Conservation (phyloP, 1,139 yeast genomes). For the Yamadazyma dendronema region DNA sequence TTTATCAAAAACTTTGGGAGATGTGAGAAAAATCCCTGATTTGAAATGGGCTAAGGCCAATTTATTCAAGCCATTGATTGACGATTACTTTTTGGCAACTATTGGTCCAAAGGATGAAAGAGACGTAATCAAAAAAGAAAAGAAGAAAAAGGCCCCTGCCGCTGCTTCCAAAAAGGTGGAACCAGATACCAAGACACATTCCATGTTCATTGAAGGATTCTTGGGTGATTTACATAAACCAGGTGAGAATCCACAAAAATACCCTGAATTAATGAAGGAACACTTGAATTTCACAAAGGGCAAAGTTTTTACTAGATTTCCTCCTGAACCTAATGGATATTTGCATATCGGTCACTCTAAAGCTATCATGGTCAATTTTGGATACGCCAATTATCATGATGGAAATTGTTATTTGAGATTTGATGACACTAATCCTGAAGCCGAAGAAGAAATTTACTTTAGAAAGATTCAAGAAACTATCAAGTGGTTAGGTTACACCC, state of each 20-base stretch:
- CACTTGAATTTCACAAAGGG: constrained; percentile 81
- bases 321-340: constrained; percentile 98
- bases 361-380: constrained; percentile 96
- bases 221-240: constrained; percentile 93
- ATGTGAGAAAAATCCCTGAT: constrained; percentile 66
- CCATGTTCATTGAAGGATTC: constrained; percentile 95
- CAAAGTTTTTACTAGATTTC: constrained; percentile 88
- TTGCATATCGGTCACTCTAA: constrained; percentile 97
- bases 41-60: constrained; percentile 93
- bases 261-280: constrained; percentile 76
- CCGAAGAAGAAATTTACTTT: constrained; percentile 92
- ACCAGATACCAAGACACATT: constrained; percentile 46
- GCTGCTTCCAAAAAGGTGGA: constrained; percentile 21
- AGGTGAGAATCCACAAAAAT: constrained; percentile 90
- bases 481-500: constrained; percentile 89
- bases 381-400: constrained; percentile 79
- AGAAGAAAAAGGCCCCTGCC: constrained; percentile 34
- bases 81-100: constrained; percentile 62
- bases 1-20: constrained; percentile 75
- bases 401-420: constrained; percentile 91
- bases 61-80: constrained; percentile 82
- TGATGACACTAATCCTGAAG: constrained; percentile 98
- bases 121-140: constrained; percentile 78
- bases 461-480: constrained; percentile 81
- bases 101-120: constrained; percentile 97